Conservation (phyloP, 768 basidiomycete genomes). For the Phylloporus rhodoxanthus region DNA sequence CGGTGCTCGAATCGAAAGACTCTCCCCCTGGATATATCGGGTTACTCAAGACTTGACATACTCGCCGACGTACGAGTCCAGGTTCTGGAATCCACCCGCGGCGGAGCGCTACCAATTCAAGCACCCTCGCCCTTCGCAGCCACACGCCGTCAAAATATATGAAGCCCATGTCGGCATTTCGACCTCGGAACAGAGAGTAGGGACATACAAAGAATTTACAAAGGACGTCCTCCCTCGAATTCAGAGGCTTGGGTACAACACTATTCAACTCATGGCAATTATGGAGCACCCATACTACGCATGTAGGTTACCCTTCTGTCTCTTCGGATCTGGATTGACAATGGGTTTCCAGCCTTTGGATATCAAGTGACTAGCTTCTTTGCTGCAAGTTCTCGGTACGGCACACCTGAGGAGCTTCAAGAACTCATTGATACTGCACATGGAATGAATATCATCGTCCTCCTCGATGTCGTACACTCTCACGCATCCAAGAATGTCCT, state of each 20-base stretch:
- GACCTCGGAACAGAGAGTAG: conserved; percentile 78
- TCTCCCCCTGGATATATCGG: conserved; percentile 91
- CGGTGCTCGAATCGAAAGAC: conserved; percentile 79
- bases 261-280: conserved; percentile 96
- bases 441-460: conserved; percentile 84
- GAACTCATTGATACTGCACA: conserved; percentile 95
- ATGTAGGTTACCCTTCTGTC: conserved; percentile 46
- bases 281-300: conserved; percentile 99
- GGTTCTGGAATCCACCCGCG: conserved; percentile 95
- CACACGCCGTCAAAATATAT: conserved; percentile 73
- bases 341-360: conserved; percentile 68
- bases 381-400: conserved; percentile 93
- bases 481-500: conserved; percentile 97
- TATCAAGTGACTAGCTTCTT: conserved; percentile 99
- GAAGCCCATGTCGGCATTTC: conserved; percentile 99
- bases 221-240: conserved; percentile 79
- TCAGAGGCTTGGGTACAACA: conserved; percentile 88
- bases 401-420: conserved; percentile 91
- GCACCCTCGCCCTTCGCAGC: conserved; percentile 62
- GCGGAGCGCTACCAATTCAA: conserved; percentile 76
- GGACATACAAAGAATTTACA: conserved; percentile 95
- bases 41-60: conserved; percentile 90
- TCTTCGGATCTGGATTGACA: not conserved
- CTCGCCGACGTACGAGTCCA: conserved; percentile 90
- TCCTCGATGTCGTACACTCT: conserved; percentile 95